Base-by-base conservation (phyloP, 805 yeast species). In the Candida quercuum region DNA sequence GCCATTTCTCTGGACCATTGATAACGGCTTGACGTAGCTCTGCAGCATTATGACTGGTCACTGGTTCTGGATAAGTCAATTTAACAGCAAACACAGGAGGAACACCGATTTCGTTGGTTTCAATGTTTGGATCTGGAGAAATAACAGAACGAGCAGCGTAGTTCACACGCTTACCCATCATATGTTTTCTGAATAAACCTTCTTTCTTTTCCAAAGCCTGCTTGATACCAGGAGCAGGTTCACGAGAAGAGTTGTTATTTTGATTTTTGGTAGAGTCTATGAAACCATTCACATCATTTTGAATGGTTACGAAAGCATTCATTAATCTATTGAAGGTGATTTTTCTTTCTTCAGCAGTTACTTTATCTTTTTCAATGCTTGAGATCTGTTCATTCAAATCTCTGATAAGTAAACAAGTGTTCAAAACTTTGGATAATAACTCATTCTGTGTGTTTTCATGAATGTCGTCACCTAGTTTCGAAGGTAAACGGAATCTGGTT, bases 91-190 rank as follows among this genome's bases (percentile, higher is more conserved):
- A 93, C 13, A 94, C 99, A 0, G 99, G 99, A 23, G 99, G 99
- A 39, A 93, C 91, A 67, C 99, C 99, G 58, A 93, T 91, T 65
- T 93, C 96, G 59, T 89, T 87, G 12, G 99, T 94, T 67, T 93
- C 99, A 52, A 93, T 74, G 69, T 85, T 93, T 40, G 99, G 99
- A 67, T 93, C 99, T 6, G 98, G 98, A 6, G 98, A 89, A 65
- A 93, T 93, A 54, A 93, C 99, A 9, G 99, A 91, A 67, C 99
- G 87, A 36, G 99, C 99, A 37, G 98, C 96, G 57, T 86, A 91
- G 62, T 93, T 94, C 42, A 93, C 99, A 71, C 99, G 88, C 72
- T 93, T 93, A 60, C 99, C 99, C 99, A 93, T 93, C 99, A 93
- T 93, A 59, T 93, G 96, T 61, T 91, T 93, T 71, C 99, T 79